Evolutionary conservation across 345 rosid species (phyloP).

Genomic region (Excoecaria agallocha): DNA sequence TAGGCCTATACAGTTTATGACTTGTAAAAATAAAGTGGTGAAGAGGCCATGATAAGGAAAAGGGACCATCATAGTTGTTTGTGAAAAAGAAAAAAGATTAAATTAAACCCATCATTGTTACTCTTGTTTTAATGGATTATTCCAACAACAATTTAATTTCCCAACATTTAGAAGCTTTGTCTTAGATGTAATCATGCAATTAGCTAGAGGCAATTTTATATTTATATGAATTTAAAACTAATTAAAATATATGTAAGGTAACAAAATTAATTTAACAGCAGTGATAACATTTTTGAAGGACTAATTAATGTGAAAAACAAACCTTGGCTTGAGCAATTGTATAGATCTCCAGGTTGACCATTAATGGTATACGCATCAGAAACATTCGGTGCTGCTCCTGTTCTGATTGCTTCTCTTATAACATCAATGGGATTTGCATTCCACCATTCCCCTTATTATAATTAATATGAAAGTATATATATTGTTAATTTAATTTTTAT

Average conservation of each 20-base stretch:
- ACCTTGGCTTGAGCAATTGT: constrained; percentile 28
- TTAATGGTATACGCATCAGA: constrained; percentile 34
- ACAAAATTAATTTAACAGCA: too few relatives aligned
- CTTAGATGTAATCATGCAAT: neutral
- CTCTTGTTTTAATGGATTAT: too few relatives aligned
- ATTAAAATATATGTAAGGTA: too few relatives aligned
- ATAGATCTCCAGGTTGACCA: constrained; percentile 38
- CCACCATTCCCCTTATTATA: constrained; percentile 26
- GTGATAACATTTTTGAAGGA: too few relatives aligned
- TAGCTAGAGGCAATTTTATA: neutral
- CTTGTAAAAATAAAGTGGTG: neutral
- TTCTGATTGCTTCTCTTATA: constrained; percentile 15
- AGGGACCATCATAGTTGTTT: neutral
- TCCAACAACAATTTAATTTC: neutral
- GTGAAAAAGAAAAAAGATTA: neutral
- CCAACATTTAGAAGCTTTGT: neutral
- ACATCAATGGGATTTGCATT: constrained; percentile 27
- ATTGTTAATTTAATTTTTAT: too few relatives aligned
- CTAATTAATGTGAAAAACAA: neutral
- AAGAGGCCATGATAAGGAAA: neutral
- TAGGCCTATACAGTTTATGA: neutral
- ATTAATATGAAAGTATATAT: too few relatives aligned
- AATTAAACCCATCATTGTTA: too few relatives aligned
- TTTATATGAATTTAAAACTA: neutral
- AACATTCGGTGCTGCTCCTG: constrained; percentile 28